Percentiles rank a stretch among this genome's conserved stretches.
phyloP scores from a whole-genome alignment of 345 rosid species.

The Turnera subulata region DNA sequence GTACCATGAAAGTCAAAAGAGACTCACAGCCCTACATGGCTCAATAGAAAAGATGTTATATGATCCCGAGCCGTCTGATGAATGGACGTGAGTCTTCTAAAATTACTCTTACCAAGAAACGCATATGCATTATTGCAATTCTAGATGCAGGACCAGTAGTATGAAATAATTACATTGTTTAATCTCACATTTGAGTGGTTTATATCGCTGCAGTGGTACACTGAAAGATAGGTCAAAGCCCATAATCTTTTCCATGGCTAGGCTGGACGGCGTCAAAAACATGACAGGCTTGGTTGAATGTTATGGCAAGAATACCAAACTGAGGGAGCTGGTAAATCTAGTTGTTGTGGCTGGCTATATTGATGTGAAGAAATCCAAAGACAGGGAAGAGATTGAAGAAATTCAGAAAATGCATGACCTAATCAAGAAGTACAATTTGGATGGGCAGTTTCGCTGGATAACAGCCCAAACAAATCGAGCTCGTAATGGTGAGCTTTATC shows the following conservation, averaged over 20 bases:
- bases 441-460: slow-evolving; percentile 92
- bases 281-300: slow-evolving; percentile 87
- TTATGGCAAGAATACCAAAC: slow-evolving; percentile 57
- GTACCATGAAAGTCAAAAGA: slow-evolving; percentile 46
- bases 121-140: background rate
- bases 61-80: slow-evolving; percentile 73
- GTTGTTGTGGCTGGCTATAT: slow-evolving; percentile 85
- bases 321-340: slow-evolving; percentile 86
- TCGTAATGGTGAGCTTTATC: slow-evolving; percentile 91
- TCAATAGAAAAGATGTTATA: slow-evolving; percentile 74
- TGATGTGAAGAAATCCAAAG: slow-evolving; percentile 72
- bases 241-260: slow-evolving; percentile 91
- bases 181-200: slow-evolving; percentile 1
- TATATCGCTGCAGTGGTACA: slow-evolving; percentile 54
- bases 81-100: slow-evolving; percentile 57
- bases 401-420: slow-evolving; percentile 86
- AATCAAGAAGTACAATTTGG: slow-evolving; percentile 56
- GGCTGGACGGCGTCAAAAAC: slow-evolving; percentile 90
- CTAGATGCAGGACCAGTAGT: background rate
- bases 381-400: slow-evolving; percentile 93
- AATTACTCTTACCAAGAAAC: background rate
- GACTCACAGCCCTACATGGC: slow-evolving; percentile 82
- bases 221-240: slow-evolving; percentile 79
- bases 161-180: background rate
- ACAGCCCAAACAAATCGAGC: slow-evolving; percentile 89